These are phyloP conservation scores for Epichloe brachyelytri DNA, from an alignment of 2,329 filamentous ascomycete species.

Conservation along the genomic window DNA sequence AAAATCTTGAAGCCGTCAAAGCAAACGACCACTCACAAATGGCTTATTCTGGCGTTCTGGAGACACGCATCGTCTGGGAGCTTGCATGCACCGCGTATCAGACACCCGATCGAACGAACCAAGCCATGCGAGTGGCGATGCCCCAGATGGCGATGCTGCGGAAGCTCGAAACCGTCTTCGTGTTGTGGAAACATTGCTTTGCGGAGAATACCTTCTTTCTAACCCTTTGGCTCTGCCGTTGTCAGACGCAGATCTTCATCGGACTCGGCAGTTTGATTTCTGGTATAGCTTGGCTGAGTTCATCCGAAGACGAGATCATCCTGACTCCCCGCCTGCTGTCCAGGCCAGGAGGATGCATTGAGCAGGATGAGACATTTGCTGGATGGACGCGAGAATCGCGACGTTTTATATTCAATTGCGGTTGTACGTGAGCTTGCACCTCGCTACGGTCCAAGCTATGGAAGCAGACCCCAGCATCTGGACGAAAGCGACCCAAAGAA, in stretches of 20 bases:
- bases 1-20: conserved; percentile 35
- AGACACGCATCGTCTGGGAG: conserved; percentile 48
- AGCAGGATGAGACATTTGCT: conserved; percentile 55
- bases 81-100: conserved; percentile 38
- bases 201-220: conserved; percentile 49
- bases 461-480: conserved; percentile 43
- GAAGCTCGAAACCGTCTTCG: conserved; percentile 59
- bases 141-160: conserved; percentile 45
- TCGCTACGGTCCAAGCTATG: conserved; percentile 46
- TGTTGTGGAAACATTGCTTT: conserved; percentile 65
- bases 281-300: conserved; percentile 68
- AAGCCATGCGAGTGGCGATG: conserved; percentile 20
- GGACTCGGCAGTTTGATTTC: conserved; percentile 58
- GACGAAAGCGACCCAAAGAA: conserved; percentile 55
- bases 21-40: conserved; percentile 39
- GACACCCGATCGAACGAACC: conserved; percentile 22
- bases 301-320: conserved; percentile 45
- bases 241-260: conserved; percentile 37
- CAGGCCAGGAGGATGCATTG: conserved; percentile 54
- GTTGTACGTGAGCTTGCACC: conserved; percentile 64
- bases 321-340: conserved; percentile 27
- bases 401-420: conserved; percentile 81
- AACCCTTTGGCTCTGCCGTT: conserved; percentile 44
- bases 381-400: conserved; percentile 72
- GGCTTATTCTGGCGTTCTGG: conserved; percentile 39